phyloP scores from a whole-genome alignment of 2,329 filamentous ascomycete genomes.

The Fusarium sp. region DNA sequence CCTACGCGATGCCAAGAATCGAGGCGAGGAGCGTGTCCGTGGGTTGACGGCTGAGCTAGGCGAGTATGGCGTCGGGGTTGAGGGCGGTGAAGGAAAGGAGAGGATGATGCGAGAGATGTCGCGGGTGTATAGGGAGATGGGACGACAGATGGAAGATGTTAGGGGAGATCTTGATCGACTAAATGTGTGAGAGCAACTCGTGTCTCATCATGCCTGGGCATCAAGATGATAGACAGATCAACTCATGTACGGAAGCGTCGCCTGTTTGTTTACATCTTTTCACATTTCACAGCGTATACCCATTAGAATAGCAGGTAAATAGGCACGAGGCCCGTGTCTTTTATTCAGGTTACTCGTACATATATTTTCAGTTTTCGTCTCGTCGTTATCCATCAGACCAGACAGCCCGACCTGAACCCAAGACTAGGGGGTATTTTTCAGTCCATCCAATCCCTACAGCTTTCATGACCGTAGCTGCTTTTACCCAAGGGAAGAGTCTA shows the following conservation, averaged over 20 bases:
- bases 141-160: constrained; percentile 61
- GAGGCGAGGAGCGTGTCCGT: constrained; percentile 58
- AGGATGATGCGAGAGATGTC: constrained; percentile 66
- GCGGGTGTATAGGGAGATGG: constrained; percentile 62
- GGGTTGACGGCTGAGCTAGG: constrained; percentile 57
- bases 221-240: not conserved
- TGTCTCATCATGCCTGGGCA: not conserved
- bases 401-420: constrained; percentile 23
- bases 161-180: constrained; percentile 58
- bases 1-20: constrained; percentile 59
- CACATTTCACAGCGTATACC: constrained; percentile 6
- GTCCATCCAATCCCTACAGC: constrained; percentile 31
- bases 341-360: constrained; percentile 42
- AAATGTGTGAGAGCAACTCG: constrained; percentile 25
- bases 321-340: constrained; percentile 17
- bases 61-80: constrained; percentile 61
- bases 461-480: constrained; percentile 30
- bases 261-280: not conserved
- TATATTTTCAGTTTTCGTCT: constrained; percentile 34
- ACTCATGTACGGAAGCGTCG: not conserved
- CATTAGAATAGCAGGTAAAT: not conserved
- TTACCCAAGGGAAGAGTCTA: constrained; percentile 17
- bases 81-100: constrained; percentile 56
- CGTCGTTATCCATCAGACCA: constrained; percentile 28
- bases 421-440: constrained; percentile 42